Evolutionary conservation across 257 asterid species (phyloP).

Genomic region (Craterostigma plantagineum): DNA sequence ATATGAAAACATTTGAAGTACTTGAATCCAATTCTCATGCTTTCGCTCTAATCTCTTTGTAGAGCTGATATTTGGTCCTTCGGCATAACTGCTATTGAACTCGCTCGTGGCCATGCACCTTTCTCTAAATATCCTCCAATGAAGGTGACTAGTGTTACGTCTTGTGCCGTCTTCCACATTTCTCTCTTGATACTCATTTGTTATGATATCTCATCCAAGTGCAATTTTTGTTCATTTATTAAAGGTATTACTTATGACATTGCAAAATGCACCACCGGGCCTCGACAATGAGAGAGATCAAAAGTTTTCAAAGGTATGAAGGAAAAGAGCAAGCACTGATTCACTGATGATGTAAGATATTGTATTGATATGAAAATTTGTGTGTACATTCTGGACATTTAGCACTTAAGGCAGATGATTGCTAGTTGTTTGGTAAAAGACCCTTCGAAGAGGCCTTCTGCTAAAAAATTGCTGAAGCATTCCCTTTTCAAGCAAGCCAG

Average conservation of each 20-base stretch:
- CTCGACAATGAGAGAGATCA: constrained; percentile 93
- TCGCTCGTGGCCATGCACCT: constrained; percentile 99
- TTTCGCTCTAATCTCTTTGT: constrained; percentile 9
- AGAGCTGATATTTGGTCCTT: constrained; percentile 99
- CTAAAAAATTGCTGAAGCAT: constrained; percentile 69
- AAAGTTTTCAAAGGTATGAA: constrained; percentile 74
- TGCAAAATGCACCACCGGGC: constrained; percentile 99
- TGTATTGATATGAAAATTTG: too few relatives aligned
- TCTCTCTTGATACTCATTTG: background rate
- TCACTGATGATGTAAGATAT: too few relatives aligned
- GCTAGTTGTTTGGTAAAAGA: constrained; percentile 97
- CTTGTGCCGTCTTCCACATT: background rate
- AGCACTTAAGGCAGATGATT: constrained; percentile 95
- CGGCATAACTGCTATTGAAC: constrained; percentile 98
- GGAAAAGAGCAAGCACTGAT: too few relatives aligned
- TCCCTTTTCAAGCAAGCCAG: constrained; percentile 93
- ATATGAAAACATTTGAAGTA: constrained; percentile 5
- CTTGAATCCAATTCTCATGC: constrained; percentile 6
- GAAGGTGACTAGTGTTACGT: constrained; percentile 35
- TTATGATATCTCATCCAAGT: background rate
- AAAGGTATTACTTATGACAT: constrained; percentile 94
- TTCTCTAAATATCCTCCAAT: constrained; percentile 98
- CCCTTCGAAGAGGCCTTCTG: constrained; percentile 88
- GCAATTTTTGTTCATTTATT: constrained; percentile 5
- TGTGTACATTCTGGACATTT: background rate